These are phyloP conservation scores for Trifolium dubium DNA, from an alignment of 306 rosid species.

Conservation along the genomic window DNA sequence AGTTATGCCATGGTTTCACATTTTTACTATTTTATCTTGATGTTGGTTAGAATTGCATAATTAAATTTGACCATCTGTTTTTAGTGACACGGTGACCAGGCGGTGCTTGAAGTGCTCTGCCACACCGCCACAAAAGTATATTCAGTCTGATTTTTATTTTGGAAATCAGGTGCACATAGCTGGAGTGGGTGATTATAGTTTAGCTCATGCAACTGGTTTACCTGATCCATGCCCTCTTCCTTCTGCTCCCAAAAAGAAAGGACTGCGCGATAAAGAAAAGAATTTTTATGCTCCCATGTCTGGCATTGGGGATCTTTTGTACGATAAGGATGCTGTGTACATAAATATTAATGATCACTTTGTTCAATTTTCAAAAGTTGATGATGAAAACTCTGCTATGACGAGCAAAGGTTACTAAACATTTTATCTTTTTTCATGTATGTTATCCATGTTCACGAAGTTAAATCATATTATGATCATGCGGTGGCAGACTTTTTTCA, in stretches of 20 bases:
- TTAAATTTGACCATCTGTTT: conserved; percentile 25
- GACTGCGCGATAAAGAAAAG: conserved; percentile 90
- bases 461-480: conserved; percentile 34
- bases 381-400: conserved; percentile 57
- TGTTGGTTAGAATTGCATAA: conserved; percentile 17
- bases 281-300: conserved; percentile 96
- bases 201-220: conserved; percentile 63
- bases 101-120: conserved; percentile 27
- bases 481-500: conserved; percentile 24
- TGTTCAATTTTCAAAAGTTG: conserved; percentile 79
- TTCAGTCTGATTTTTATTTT: conserved; percentile 39
- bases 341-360: conserved; percentile 84
- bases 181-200: conserved; percentile 87
- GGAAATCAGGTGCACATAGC: conserved; percentile 87
- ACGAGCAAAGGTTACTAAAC: conserved; percentile 56
- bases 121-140: background rate
- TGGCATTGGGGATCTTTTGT: conserved; percentile 92
- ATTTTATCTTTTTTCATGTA: conserved; percentile 3
- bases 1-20: conserved; percentile 8
- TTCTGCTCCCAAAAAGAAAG: conserved; percentile 97
- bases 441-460: background rate
- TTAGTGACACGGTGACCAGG: conserved; percentile 5
- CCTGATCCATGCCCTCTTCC: conserved; percentile 98
- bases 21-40: conserved; percentile 5
- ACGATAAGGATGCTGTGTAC: conserved; percentile 95